Base-by-base conservation (phyloP, 2,329 filamentous ascomycete genomes). In the Cercospora sojina region DNA sequence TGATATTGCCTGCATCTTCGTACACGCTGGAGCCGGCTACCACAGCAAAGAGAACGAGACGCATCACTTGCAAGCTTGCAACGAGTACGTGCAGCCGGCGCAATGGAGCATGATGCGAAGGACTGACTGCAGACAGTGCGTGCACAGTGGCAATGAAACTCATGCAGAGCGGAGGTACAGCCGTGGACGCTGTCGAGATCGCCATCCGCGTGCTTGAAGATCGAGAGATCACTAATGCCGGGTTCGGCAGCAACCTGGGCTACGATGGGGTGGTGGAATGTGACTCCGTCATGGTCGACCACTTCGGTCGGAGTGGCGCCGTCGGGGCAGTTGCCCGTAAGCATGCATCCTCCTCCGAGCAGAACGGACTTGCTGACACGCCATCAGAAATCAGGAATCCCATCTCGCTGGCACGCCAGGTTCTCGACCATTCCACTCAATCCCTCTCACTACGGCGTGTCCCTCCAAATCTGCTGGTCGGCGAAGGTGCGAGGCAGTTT, bases 11-110 rank as follows among this genome's bases (percentile, higher is more conserved):
- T 93, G 92, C 66, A 94, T 99, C 61, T 98, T 97, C 78, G 90
- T 99, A 53, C 95, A 99, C 79, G 95, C 94, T 41, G 95, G 95
- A 35, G 95, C 95, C 16, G 95, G 95, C 3, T 99, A 92, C 74
- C 95, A 99, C 78, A 97, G 93, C 76, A 83, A 87, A 25, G 87
- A 91, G 67, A 98, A 98, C 76, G 93, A 99, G 77, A 83, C 85
- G 64, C 84, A 91, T 41, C 95, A 99, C 76, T 85, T 99, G 9
- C 84, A 89, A 74, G 93, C 93, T 49, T 98, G 95, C 79, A 90
- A 90, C 75, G 90, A 94, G 94, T 97, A 83, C 80, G 92, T 83
- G 9, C n/a, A 13, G 27, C 4, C 29, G 29, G 23, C 10, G 6
- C 43, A 16, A 4, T 13, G n/a, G n/a, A 6, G 5, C 31, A 2